phyloP scores from a whole-genome alignment of 345 rosid genomes.

The Boechera stricta region DNA sequence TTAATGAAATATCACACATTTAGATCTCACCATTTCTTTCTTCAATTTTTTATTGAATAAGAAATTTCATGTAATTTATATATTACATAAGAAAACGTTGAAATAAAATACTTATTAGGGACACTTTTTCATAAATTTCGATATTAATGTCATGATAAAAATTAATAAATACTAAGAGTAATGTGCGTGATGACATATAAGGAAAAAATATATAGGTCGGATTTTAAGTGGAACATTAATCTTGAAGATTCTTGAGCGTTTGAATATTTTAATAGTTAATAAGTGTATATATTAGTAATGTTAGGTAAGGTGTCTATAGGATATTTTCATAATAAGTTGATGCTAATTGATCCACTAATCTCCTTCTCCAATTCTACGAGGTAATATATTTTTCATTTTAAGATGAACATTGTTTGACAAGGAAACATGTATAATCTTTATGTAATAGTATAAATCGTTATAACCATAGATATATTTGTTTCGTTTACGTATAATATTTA shows the following conservation, averaged over 20 bases:
- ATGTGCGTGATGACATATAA: constrained; percentile 20
- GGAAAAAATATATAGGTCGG: background rate
- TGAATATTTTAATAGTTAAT: constrained; percentile 16
- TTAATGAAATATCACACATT: no score
- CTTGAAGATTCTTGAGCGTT: constrained; percentile 27
- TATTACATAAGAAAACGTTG: background rate
- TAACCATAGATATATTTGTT: no score
- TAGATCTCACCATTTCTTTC: background rate
- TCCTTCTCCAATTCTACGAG: background rate
- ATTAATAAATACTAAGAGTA: background rate
- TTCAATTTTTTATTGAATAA: background rate
- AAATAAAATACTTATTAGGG: background rate
- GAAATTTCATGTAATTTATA: background rate
- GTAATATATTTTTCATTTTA: background rate
- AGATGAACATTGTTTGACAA: background rate
- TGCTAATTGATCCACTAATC: constrained; percentile 21
- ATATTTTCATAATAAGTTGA: constrained; percentile 17
- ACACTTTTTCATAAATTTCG: background rate
- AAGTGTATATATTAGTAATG: constrained; percentile 17
- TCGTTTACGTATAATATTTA: background rate
- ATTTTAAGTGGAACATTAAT: constrained; percentile 37
- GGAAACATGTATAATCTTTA: background rate
- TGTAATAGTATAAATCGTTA: background rate
- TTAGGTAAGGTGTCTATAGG: constrained; percentile 37
- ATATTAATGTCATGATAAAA: background rate